Base-by-base conservation (phyloP, 768 basidiomycete species). In the Chalciporus sphaerocephalus region DNA sequence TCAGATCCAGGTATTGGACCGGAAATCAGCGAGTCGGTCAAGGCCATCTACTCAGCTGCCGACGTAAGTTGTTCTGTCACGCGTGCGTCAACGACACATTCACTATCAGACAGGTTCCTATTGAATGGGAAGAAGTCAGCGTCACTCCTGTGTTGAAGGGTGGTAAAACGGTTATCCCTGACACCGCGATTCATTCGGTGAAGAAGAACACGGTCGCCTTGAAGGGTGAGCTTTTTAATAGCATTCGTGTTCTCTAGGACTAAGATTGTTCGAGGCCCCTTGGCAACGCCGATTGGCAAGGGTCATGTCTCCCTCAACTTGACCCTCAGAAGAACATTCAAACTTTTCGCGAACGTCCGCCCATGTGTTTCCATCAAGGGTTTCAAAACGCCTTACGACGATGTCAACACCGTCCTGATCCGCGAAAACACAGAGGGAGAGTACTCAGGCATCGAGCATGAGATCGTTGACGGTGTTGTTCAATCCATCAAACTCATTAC, bases 351-450 rank as follows among this genome's bases (percentile, higher is more conserved):
- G 62, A 98, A 98, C 65, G 96, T 98, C 59, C 85, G 96, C 48
- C 96, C 96, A 27, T 99, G 96, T 64, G 80, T 81, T 22, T 97
- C 94, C 22, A 92, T 99, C 69, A 73, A 91, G 67, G 96, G 96
- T 22, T 98, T 85, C 78, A 96, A 96, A 74, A 99, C 96, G 0
- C 88, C 95, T 2, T 98, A 99, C 61, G 94, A 98, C 65, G 87
- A 97, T 60, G 96, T 99, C 54, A 88, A 99, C 75, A 94, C 92
- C 20, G 93, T 97, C 42, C 74, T 99, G 55, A 99, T 99, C 66
- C 92, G 96, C 62, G 96, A 99, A 74, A 99, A 99, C 69, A 99
- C 96, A 8, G 96, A 99, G 70, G 96, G 96, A 67, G 96, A 99
- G 68, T 99, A 99, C 71, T 97, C 94, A 48, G 96, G 96, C 56